Evolutionary conservation across 768 basidiomycete species (phyloP).

Genomic region (Dictyophora rubrovolvata): DNA sequence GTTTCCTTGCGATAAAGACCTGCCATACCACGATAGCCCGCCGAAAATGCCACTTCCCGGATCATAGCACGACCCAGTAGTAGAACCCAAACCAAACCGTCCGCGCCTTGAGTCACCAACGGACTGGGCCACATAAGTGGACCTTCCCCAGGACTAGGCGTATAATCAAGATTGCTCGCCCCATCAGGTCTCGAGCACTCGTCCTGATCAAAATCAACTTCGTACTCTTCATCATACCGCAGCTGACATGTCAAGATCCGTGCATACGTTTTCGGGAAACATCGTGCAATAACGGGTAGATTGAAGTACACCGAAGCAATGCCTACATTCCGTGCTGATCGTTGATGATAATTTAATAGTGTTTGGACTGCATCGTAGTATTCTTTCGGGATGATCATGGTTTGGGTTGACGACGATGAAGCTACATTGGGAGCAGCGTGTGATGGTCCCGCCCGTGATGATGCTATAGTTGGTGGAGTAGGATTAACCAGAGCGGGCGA

Average conservation of each 20-base stretch:
- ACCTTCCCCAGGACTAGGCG: conserved; percentile 25
- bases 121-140: conserved; percentile 82
- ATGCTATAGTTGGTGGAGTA: conserved; percentile 39
- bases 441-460: background rate
- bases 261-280: conserved; percentile 67
- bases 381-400: conserved; percentile 33
- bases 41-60: conserved; percentile 65
- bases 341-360: conserved; percentile 23
- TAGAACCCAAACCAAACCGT: conserved; percentile 82
- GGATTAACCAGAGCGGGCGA: conserved; percentile 37
- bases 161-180: background rate
- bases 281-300: conserved; percentile 54
- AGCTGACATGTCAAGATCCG: conserved; percentile 62
- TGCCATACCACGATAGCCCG: conserved; percentile 61
- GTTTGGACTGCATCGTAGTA: conserved; percentile 28
- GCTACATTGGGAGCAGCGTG: conserved; percentile 15
- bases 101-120: conserved; percentile 43
- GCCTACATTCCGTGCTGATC: conserved; percentile 22
- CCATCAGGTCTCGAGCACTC: conserved; percentile 24
- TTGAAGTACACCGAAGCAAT: conserved; percentile 46
- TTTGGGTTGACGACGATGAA: conserved; percentile 35
- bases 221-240: conserved; percentile 56
- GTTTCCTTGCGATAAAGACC: conserved; percentile 43
- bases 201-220: conserved; percentile 76
- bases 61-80: conserved; percentile 82